These are phyloP conservation scores for Ocimum tenuiflorum DNA, from an alignment of 257 asterid species.

Conservation along the genomic window DNA sequence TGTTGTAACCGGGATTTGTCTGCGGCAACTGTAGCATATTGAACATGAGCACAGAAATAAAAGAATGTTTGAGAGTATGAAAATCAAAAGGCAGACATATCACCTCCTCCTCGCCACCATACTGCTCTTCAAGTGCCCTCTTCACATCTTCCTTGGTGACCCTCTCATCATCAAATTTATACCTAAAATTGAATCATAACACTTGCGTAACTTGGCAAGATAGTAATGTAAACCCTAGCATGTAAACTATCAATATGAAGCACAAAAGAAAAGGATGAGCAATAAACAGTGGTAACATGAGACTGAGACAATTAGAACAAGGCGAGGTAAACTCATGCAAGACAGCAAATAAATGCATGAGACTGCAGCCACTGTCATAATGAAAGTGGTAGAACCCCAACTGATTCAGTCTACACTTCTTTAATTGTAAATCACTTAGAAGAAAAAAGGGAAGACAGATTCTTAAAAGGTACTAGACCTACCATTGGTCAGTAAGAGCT, in stretches of 20 bases:
- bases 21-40: constrained; percentile 43
- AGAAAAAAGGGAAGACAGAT: not conserved
- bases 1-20: constrained; percentile 61
- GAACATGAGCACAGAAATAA: constrained; percentile 13
- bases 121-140: constrained; percentile 61
- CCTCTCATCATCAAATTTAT: constrained; percentile 64
- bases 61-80: not conserved
- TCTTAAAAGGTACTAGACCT: constrained; percentile 18
- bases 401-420: too few relatives aligned
- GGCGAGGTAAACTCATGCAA: not conserved
- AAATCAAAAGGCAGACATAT: constrained; percentile 8
- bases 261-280: too few relatives aligned
- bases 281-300: too few relatives aligned
- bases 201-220: not conserved
- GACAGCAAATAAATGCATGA: not conserved
- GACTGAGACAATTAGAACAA: not conserved
- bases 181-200: constrained; percentile 31
- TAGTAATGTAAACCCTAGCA: constrained; percentile 10
- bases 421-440: not conserved
- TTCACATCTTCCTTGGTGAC: constrained; percentile 58
- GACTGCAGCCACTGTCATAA: not conserved
- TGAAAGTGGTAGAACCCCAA: not conserved
- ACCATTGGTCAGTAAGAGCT: constrained; percentile 83
- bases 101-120: constrained; percentile 72
- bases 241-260: constrained; percentile 1